Percentiles rank a stretch among this genome's conserved stretches.
Conservation (phyloP, 768 basidiomycete genomes). For the Heimioporus sp. region DNA sequence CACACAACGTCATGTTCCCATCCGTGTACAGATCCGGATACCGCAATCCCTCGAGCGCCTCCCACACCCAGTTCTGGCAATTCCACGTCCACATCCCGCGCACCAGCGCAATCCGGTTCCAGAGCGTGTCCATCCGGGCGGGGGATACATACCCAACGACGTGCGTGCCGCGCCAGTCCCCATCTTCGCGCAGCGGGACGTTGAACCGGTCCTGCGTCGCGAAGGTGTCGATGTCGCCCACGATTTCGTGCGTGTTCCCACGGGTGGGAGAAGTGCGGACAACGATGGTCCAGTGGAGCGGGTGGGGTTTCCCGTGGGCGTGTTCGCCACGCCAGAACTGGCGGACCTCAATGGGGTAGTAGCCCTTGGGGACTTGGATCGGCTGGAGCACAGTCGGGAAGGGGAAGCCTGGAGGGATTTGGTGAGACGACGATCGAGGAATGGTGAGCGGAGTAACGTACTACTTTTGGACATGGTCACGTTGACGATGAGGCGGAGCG, state of each 20-base stretch:
- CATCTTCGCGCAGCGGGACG: slow-evolving; percentile 3
- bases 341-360: slow-evolving; percentile 24
- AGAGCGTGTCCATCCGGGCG: slow-evolving; percentile 6
- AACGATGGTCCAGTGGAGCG: slow-evolving; percentile 27
- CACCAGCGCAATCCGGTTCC: slow-evolving; percentile 13
- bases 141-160: slow-evolving; percentile 20
- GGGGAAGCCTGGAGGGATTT: neutral
- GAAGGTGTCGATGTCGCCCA: slow-evolving; percentile 24
- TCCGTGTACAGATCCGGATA: no score
- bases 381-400: slow-evolving; percentile 14
- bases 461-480: neutral
- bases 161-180: slow-evolving; percentile 24
- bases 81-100: slow-evolving; percentile 13
- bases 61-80: no score
- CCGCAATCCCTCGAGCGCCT: no score
- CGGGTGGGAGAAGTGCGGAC: slow-evolving; percentile 15
- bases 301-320: slow-evolving; percentile 3
- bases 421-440: neutral
- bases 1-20: no score
- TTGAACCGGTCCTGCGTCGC: slow-evolving; percentile 11
- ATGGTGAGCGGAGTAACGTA: neutral
- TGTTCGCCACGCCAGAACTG: slow-evolving; percentile 29
- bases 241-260: slow-evolving; percentile 26
- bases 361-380: slow-evolving; percentile 15
- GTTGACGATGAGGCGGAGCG: neutral